Evolutionary conservation across 2,329 filamentous ascomycete species (phyloP).

Genomic region (Fusarium sp.): DNA sequence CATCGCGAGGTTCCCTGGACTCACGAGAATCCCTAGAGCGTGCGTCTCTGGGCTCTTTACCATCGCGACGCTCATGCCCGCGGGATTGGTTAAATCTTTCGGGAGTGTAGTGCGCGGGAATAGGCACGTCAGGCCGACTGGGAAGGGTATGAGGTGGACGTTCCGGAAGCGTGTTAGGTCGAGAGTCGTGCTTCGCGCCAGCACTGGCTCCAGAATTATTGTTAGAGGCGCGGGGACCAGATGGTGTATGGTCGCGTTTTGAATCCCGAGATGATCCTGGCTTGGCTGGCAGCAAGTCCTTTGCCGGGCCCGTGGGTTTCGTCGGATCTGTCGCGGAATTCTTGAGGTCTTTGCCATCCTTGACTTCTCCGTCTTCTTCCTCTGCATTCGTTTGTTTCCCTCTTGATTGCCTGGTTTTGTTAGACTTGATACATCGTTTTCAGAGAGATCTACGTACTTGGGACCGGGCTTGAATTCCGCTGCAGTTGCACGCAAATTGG

Average conservation of each 20-base stretch:
- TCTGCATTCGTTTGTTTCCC: conserved; percentile 51
- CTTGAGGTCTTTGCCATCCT: conserved; percentile 60
- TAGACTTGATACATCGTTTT: background rate
- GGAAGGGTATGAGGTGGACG: conserved; percentile 57
- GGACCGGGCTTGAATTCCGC: conserved; percentile 69
- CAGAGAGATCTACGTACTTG: conserved; percentile 45
- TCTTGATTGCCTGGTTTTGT: conserved; percentile 17
- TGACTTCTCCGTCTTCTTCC: conserved; percentile 78
- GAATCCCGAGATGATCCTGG: conserved; percentile 43
- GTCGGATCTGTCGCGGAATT: conserved; percentile 23
- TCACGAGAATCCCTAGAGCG: conserved; percentile 47
- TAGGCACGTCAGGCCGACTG: conserved; percentile 66
- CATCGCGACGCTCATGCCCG: conserved; percentile 52
- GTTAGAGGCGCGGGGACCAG: conserved; percentile 41
- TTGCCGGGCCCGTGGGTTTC: conserved; percentile 29
- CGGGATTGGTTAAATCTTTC: conserved; percentile 57
- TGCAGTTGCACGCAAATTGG: conserved; percentile 67
- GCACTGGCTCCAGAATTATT: conserved; percentile 29
- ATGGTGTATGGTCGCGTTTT: conserved; percentile 39
- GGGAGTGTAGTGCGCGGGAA: conserved; percentile 57
- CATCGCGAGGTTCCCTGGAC: conserved; percentile 40
- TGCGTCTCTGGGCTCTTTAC: conserved; percentile 49
- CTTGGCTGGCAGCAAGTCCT: conserved; percentile 49
- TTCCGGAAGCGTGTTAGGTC: conserved; percentile 51
- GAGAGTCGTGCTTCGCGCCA: conserved; percentile 40